Conservation (phyloP, 768 basidiomycete species). For the Cantharellus anzutake region DNA sequence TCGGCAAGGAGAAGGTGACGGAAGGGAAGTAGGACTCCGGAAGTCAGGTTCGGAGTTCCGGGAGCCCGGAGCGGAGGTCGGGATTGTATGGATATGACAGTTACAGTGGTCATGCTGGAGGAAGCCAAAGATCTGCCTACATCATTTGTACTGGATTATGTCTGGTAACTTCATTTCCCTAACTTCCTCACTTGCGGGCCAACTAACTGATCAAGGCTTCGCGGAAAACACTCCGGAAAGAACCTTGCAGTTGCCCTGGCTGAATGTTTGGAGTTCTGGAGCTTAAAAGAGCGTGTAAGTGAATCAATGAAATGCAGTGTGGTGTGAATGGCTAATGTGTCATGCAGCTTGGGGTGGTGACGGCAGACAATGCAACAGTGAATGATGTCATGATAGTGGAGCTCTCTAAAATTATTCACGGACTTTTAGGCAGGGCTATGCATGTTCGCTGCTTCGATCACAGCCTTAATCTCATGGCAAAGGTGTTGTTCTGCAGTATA, state of each 20-base stretch:
- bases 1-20: no score
- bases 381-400: not conserved
- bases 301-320: not conserved
- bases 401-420: not conserved
- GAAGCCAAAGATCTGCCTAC: not conserved
- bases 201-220: not conserved
- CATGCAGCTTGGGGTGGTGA: not conserved
- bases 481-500: not conserved
- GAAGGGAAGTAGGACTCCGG: no score
- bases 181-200: not conserved
- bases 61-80: no score
- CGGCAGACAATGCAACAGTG: not conserved
- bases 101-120: not conserved
- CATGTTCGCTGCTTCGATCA: not conserved
- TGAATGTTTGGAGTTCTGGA: not conserved
- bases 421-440: not conserved
- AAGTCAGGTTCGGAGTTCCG: no score
- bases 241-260: not conserved
- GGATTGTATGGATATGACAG: no score
- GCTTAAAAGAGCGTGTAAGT: not conserved
- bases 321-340: not conserved
- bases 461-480: not conserved
- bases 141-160: not conserved
- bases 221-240: not conserved
- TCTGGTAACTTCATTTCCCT: not conserved